These are phyloP conservation scores for Mucor piriformis DNA, from an alignment of 371 early-diverging fungal species.

Conservation along the genomic window DNA sequence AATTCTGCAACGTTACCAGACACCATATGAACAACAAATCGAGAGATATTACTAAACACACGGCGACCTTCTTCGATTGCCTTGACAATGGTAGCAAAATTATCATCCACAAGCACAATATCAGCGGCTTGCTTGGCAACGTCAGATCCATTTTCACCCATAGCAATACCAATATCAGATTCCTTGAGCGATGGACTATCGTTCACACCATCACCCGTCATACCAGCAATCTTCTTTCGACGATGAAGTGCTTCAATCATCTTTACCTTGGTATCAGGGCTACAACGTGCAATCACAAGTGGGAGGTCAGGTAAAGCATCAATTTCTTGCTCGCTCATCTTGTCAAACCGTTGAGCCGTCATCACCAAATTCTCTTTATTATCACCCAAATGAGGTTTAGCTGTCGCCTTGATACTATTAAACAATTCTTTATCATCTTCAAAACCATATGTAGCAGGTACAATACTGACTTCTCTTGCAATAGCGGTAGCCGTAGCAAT, in stretches of 20 bases:
- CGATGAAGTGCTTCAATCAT: conserved; percentile 94
- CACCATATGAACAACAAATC: conserved; percentile 89
- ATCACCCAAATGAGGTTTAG: conserved; percentile 33
- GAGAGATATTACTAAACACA: conserved; percentile 90
- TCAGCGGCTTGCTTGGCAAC: conserved; percentile 93
- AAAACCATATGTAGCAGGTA: conserved; percentile 58
- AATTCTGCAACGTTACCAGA: conserved; percentile 85
- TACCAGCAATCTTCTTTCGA: conserved; percentile 68
- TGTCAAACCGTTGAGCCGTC: conserved; percentile 86
- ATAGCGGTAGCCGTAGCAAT: conserved; percentile 92
- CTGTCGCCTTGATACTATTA: conserved; percentile 7
- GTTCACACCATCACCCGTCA: conserved; percentile 94
- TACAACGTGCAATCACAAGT: conserved; percentile 91
- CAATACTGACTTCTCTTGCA: conserved; percentile 88
- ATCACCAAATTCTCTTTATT: conserved; percentile 61
- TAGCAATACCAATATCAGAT: conserved; percentile 91
- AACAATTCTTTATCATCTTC: conserved; percentile 16
- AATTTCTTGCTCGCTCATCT: conserved; percentile 78
- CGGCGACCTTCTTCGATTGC: conserved; percentile 86
- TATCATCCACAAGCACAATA: conserved; percentile 87
- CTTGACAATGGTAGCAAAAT: conserved; percentile 84
- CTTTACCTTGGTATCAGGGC: conserved; percentile 96
- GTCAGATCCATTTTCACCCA: conserved; percentile 91
- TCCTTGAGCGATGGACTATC: conserved; percentile 92
- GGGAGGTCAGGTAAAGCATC: conserved; percentile 82